Percentiles rank a stretch among this genome's conserved stretches.
phyloP scores from a whole-genome alignment of 345 rosid genomes.

The Camelina sativa region DNA sequence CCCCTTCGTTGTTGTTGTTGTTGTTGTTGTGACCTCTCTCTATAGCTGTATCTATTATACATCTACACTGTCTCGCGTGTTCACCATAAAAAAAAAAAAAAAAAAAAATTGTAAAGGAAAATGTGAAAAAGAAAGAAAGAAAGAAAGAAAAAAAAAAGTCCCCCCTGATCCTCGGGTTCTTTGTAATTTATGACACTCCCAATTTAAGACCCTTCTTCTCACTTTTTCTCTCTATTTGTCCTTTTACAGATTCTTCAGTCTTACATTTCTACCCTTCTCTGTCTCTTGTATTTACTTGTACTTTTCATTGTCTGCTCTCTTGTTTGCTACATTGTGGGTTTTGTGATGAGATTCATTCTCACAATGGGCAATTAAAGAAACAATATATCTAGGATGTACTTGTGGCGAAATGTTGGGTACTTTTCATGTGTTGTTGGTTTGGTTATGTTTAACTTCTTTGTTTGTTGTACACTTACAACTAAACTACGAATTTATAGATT shows the following conservation, averaged over 20 bases:
- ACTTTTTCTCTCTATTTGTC: conserved; percentile 18
- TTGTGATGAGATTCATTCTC: not conserved
- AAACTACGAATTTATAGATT: not conserved
- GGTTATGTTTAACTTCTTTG: not conserved
- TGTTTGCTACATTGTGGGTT: conserved; percentile 11
- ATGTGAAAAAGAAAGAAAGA: not conserved
- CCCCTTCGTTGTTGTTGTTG: no score
- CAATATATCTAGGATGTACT: not conserved
- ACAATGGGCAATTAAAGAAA: no score
- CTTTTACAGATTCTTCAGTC: conserved; percentile 14
- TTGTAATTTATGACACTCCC: conserved; percentile 45
- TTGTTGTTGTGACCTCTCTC: conserved; percentile 7
- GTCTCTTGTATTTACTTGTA: conserved; percentile 30
- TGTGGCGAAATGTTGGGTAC: not conserved
- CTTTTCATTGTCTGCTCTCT: conserved; percentile 15
- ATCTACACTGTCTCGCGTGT: conserved; percentile 43
- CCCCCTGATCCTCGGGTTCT: conserved; percentile 50
- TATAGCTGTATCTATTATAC: conserved; percentile 27
- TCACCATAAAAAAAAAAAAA: not conserved
- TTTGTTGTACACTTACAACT: no score
- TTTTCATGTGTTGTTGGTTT: not conserved
- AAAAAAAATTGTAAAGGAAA: not conserved
- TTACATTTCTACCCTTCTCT: conserved; percentile 26
- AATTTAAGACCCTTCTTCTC: conserved; percentile 35
- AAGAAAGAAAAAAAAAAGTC: conserved; percentile 15